Base-by-base conservation (phyloP, 371 early-diverging fungal species). In the Mucor sp. region DNA sequence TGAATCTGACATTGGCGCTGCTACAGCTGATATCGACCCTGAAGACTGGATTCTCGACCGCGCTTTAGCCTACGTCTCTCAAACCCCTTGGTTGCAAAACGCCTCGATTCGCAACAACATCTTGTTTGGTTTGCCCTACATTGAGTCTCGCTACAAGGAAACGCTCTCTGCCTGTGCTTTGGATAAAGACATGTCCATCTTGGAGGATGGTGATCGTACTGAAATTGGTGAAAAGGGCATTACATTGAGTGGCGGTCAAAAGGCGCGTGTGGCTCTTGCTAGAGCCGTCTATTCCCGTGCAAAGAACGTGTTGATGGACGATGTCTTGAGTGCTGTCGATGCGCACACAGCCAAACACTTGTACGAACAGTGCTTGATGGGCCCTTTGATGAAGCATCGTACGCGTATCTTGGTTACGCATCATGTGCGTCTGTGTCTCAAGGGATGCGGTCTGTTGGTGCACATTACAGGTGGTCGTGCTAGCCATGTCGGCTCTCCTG, bases 171-270 rank as follows among this genome's bases (percentile, higher is more conserved):
- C 90, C 6, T 85, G 90, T 28, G 84, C 86, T 48, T 68, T 87
- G 25, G 70, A 68, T 7, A 81, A 79, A n/a, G 87, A 87, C 56
- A 50, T 87, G n/a, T 68, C 71, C 1, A 75, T 77, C 50, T 75
- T 99, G 8, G 86, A 88, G 28, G 90, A 90, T 58, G 97, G 96
- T 35, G 98, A 98, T 70, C 62, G 82, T 75, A 98, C 98, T 0
- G 95, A 96, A 81, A 90, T 97, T 69, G 98, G 97, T 19, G 97
- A 96, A 75, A 89, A 89, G 48, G 93, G 93, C 8, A 87, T 92
- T 48, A 90, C 91, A 3, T 76, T 93, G 9, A 88, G 89, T 14
- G 93, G 92, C 60, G 92, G 93, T 21, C 93, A 91, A 71, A 91
- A 90, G 69, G 92, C 92, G 58, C 90, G 93, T 71, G 91, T 95